Conservation (phyloP, 1,284 basidiomycete genomes). For the Papiliotrema laurentii region DNA sequence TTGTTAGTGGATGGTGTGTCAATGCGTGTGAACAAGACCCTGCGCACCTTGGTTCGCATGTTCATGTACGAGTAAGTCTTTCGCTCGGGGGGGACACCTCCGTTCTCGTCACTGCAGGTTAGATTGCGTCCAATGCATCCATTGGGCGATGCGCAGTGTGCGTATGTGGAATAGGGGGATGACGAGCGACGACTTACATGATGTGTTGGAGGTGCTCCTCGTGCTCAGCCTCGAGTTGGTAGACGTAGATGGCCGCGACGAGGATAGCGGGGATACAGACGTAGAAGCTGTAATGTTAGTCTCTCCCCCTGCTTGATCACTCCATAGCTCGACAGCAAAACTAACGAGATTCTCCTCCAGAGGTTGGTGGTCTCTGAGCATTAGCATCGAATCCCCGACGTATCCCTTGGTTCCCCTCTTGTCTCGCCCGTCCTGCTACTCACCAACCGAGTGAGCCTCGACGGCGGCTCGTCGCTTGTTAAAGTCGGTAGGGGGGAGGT, state of each 20-base stretch:
- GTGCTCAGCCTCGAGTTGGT: constrained; percentile 42
- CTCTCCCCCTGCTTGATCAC: background rate
- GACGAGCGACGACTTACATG: constrained; percentile 3
- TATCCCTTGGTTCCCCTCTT: background rate
- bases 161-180: background rate
- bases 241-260: constrained; percentile 35
- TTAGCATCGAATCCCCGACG: background rate
- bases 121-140: too few species aligned
- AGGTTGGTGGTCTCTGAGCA: constrained; percentile 39
- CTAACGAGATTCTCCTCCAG: constrained; percentile 39
- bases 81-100: constrained; percentile 33
- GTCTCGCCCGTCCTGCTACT: too few species aligned
- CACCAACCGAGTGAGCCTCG: constrained; percentile 40
- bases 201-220: constrained; percentile 32
- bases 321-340: too few species aligned
- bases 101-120: constrained; percentile 29
- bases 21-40: background rate
- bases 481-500: constrained; percentile 32
- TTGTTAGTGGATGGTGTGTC: constrained; percentile 1
- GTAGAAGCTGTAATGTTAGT: constrained; percentile 27
- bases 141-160: too few species aligned
- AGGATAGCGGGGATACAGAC: constrained; percentile 41
- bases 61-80: constrained; percentile 46
- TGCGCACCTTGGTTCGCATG: constrained; percentile 39
- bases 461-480: constrained; percentile 31